Evolutionary conservation across 1,139 yeast genomes (phyloP).

Genomic region (Yamadazyma oceani): DNA sequence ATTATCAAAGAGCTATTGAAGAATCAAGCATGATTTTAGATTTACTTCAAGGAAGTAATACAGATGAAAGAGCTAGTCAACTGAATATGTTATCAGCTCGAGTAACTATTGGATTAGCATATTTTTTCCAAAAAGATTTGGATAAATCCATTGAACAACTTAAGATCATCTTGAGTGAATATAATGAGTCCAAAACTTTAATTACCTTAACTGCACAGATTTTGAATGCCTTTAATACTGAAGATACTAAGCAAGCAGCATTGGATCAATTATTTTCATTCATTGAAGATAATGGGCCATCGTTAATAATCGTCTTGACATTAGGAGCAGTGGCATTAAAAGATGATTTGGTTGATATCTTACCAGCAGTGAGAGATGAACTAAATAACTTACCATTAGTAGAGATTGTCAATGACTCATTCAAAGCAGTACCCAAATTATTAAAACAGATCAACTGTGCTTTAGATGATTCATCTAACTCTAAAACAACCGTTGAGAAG

Average conservation of each 20-base stretch:
- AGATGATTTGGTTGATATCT: constrained; percentile 59
- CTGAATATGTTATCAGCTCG: constrained; percentile 52
- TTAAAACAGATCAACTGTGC: constrained; percentile 50
- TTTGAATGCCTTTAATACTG: constrained; percentile 68
- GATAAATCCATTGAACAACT: constrained; percentile 68
- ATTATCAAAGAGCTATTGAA: constrained; percentile 60
- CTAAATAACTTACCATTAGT: constrained; percentile 50
- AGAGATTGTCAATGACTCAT: constrained; percentile 50
- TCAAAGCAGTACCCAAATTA: constrained; percentile 58
- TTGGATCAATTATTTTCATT: constrained; percentile 66
- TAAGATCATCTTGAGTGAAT: constrained; percentile 50
- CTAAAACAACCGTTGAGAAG: constrained; percentile 6
- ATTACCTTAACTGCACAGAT: constrained; percentile 76
- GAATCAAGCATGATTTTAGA: constrained; percentile 58
- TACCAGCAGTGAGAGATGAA: constrained; percentile 68
- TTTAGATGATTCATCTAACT: constrained; percentile 18
- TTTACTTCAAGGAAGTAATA: constrained; percentile 34
- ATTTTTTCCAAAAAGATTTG: constrained; percentile 62
- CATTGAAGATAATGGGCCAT: constrained; percentile 63
- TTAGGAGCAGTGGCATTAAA: constrained; percentile 79
- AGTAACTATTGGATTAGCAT: constrained; percentile 67
- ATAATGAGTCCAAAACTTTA: constrained; percentile 56
- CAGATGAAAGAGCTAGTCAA: constrained; percentile 1
- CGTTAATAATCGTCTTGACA: constrained; percentile 64
- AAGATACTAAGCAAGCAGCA: constrained; percentile 80